Percentiles rank a stretch among this genome's conserved stretches.
These are phyloP conservation scores for Geranomyces michiganensis DNA, from an alignment of 192 early-diverging fungal species.

Conservation along the genomic window DNA sequence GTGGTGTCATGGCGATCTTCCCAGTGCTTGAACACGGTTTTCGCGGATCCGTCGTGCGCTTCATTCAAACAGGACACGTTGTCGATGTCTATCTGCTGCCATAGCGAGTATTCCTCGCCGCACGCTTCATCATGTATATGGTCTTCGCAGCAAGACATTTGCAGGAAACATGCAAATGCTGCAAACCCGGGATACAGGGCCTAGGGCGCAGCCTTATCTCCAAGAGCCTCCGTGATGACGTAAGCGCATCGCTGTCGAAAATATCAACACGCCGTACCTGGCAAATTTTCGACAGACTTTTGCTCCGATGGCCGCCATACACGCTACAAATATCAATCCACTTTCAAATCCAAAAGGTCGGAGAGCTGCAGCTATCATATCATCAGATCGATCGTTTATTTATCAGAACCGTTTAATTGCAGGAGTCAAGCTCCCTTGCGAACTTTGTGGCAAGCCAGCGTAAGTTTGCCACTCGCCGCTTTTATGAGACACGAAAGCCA, in stretches of 20 bases:
- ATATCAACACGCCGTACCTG: no score
- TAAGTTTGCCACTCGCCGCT: slow-evolving; percentile 8
- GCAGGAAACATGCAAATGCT: no score
- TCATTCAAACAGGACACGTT: slow-evolving; percentile 85
- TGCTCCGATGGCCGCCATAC: background rate
- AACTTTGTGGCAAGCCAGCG: slow-evolving; percentile 61
- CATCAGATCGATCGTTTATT: background rate
- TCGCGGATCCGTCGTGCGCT: slow-evolving; percentile 59
- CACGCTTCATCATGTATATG: slow-evolving; percentile 63
- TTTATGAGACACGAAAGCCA: no score
- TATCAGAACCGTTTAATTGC: background rate
- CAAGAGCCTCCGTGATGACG: no score
- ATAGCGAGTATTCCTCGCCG: slow-evolving; percentile 59
- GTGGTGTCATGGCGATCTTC: slow-evolving; percentile 73
- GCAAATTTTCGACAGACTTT: no score
- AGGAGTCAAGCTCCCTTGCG: slow-evolving; percentile 57
- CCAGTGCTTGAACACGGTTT: slow-evolving; percentile 85
- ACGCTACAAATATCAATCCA: slow-evolving; percentile 54
- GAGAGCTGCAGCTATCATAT: background rate
- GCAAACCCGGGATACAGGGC: no score
- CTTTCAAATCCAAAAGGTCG: slow-evolving; percentile 64
- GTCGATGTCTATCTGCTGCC: slow-evolving; percentile 77
- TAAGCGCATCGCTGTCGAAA: no score
- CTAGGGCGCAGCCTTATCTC: no score
- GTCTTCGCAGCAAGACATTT: slow-evolving; percentile 48